Base-by-base conservation (phyloP, 805 yeast genomes). In the Candida ipomoeae region DNA sequence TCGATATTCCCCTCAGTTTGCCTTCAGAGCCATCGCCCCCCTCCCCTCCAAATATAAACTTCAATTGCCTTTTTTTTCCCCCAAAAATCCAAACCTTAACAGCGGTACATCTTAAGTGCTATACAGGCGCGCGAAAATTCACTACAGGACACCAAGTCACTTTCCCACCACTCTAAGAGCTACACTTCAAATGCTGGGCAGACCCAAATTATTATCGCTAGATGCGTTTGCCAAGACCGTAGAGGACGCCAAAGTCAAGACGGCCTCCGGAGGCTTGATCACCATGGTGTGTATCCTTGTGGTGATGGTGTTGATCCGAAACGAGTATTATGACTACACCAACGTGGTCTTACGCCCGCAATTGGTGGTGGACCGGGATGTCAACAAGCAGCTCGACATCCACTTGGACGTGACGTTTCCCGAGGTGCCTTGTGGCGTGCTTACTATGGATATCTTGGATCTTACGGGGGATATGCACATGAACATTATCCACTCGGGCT, bases 211-310 rank as follows among this genome's bases (percentile, higher is more conserved):
- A 55, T 64, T 87, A 44, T 81, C 84, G 40, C 71, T 87, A 52
- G 98, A 91, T 68, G 96, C 92, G n/a, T 91, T 92, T 64, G 80
- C 96, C 29, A 92, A 91, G 69, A 88, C 97, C 5, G 91, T 89
- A 34, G 98, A 92, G 62, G 99, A 94, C 66, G 95, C 96, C 7
- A 80, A 88, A 46, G 81, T 94, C 53, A 83, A 87, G 55, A 94
- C 99, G 3, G 78, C 92, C 5, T 78, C 92, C 7, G 99, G 99
- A 48, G 99, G 97, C 2, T 60, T 89, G 26, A 87, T 94, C 61
- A 89, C 98, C 2, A 61, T 94, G 39, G 70, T 81, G 2, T 86
- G 97, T 61, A 61, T 82, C 2, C 46, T 82, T 5, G 73, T 87
- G 2, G 83, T 89, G 15, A 49, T 85, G 20, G 58, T 85, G 47